A percentile compares a stretch with the other conserved stretches of the same genome.
Evolutionary conservation across 192 early-diverging fungal species (phyloP).

Genomic region (Umbelopsis sp.): DNA sequence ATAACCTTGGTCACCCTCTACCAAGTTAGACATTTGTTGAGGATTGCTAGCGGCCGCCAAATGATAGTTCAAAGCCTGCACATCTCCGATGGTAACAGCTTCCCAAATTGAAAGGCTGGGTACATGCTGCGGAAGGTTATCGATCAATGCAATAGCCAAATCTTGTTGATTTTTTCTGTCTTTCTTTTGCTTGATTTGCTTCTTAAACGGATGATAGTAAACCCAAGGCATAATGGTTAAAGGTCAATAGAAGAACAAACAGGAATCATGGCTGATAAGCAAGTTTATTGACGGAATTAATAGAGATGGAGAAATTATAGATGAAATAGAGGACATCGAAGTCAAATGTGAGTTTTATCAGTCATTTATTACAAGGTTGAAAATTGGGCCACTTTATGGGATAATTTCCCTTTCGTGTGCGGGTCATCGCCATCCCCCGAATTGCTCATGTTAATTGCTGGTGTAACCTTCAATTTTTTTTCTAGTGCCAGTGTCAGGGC

Average conservation of each 20-base stretch:
- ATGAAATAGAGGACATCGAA: too few relatives aligned
- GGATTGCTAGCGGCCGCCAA: neutral
- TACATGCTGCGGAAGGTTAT: neutral
- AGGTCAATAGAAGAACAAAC: neutral
- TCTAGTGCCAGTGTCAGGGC: neutral
- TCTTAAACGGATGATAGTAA: neutral
- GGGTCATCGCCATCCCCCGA: neutral
- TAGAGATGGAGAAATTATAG: too few relatives aligned
- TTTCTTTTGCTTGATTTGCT: neutral
- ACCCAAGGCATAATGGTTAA: slow-evolving; percentile 5
- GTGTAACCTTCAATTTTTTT: neutral
- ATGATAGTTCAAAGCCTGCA: slow-evolving; percentile 4
- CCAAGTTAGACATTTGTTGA: neutral
- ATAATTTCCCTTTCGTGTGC: neutral
- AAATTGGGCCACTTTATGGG: neutral
- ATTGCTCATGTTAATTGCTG: neutral
- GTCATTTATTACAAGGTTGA: neutral
- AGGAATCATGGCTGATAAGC: neutral
- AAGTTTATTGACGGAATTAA: neutral
- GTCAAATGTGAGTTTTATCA: neutral
- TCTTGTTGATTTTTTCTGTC: neutral
- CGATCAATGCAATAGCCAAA: neutral
- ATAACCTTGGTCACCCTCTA: neutral
- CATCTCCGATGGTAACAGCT: neutral
- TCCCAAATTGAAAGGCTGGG: neutral